Percentiles rank a stretch among this genome's conserved stretches.
Conservation (phyloP, 768 basidiomycete species). For the Amyloporia xantha region DNA sequence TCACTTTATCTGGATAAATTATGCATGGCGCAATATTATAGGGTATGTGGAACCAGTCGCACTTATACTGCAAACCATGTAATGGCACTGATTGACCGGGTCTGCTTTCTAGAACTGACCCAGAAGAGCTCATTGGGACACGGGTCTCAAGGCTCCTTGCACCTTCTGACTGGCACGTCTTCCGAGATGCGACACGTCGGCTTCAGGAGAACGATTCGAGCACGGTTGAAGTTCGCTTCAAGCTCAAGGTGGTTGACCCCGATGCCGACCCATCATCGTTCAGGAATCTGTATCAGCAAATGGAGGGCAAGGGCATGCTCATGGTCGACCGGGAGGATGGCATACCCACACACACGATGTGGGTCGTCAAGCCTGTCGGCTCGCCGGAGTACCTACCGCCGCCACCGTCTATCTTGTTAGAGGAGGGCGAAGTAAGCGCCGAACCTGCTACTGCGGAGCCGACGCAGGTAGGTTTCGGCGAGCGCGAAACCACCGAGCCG, state of each 20-base stretch:
- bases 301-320: conserved; percentile 99
- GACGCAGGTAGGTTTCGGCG: conserved; percentile 34
- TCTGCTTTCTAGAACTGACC: conserved; percentile 60
- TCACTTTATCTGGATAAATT: conserved; percentile 92
- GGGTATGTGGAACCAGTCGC: conserved; percentile 71
- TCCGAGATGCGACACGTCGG: conserved; percentile 79
- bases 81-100: background rate
- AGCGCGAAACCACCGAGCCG: conserved; percentile 27
- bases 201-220: conserved; percentile 89
- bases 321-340: conserved; percentile 91
- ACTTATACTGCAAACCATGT: conserved; percentile 1
- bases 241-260: conserved; percentile 63
- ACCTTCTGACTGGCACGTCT: conserved; percentile 73
- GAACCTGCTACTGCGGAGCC: conserved; percentile 28
- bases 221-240: conserved; percentile 89
- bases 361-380: conserved; percentile 85
- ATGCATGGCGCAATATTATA: conserved; percentile 89
- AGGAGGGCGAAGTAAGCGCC: conserved; percentile 36
- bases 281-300: conserved; percentile 60
- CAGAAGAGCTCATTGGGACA: conserved; percentile 68
- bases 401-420: conserved; percentile 53
- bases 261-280: conserved; percentile 44
- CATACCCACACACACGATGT: conserved; percentile 93
- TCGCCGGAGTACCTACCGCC: conserved; percentile 63
- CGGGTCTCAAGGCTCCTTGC: conserved; percentile 80